Conservation (phyloP, 2,329 filamentous ascomycete species). For the Beauveria varroae region DNA sequence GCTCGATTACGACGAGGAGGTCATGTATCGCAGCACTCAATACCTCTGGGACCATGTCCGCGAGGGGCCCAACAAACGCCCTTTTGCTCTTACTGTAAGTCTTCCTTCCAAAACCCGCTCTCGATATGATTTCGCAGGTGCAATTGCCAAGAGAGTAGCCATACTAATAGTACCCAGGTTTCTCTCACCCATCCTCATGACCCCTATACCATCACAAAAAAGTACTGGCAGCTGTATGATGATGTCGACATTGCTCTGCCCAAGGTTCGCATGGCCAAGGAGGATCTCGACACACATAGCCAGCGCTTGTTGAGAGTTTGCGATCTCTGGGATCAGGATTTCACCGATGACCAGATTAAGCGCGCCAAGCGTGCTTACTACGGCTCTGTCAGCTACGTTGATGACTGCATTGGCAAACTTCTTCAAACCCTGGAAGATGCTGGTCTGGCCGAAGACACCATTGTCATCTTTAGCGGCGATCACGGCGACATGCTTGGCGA, state of each 20-base stretch:
- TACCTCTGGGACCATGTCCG: conserved; percentile 87
- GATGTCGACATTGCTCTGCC: conserved; percentile 81
- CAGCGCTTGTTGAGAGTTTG: conserved; percentile 79
- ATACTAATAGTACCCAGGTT: conserved; percentile 36
- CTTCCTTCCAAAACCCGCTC: neutral
- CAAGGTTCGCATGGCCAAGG: conserved; percentile 67
- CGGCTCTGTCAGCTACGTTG: conserved; percentile 86
- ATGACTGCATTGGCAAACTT: conserved; percentile 82
- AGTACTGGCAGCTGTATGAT: conserved; percentile 91
- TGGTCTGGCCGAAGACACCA: conserved; percentile 74
- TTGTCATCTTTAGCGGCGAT: conserved; percentile 87
- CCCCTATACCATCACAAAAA: conserved; percentile 86
- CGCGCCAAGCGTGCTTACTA: conserved; percentile 84
- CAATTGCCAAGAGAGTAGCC: neutral
- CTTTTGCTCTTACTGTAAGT: conserved; percentile 71
- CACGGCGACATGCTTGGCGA: conserved; percentile 96
- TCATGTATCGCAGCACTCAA: conserved; percentile 85
- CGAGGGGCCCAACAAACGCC: conserved; percentile 62
- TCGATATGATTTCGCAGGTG: too few relatives aligned
- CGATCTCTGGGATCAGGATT: conserved; percentile 77
- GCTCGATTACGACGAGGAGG: conserved; percentile 92
- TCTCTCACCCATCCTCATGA: conserved; percentile 94
- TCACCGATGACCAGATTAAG: conserved; percentile 80
- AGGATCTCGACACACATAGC: conserved; percentile 80
- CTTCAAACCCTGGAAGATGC: conserved; percentile 72